These are phyloP conservation scores for Arctium lappa DNA, from an alignment of 129 eudicot genomes.

Conservation along the genomic window DNA sequence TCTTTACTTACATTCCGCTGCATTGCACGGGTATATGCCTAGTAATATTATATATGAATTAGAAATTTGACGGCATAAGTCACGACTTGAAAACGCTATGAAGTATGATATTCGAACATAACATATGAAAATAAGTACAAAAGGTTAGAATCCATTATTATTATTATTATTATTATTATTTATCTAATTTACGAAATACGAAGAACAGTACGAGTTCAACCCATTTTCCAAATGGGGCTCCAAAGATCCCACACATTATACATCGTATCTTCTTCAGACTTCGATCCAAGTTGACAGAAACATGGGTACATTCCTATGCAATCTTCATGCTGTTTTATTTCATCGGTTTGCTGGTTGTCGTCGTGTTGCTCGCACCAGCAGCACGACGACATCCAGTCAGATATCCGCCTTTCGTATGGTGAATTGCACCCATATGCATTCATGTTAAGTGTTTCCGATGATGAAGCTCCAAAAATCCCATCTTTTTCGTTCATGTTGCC, in stretches of 20 bases:
- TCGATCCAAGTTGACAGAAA: constrained; percentile 30
- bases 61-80: too few species aligned
- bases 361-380: constrained; percentile 15
- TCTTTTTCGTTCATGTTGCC: constrained; percentile 21
- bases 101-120: neutral
- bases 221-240: constrained; percentile 42
- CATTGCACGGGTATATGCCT: too few species aligned
- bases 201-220: neutral
- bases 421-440: constrained; percentile 26
- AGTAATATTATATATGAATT: too few species aligned
- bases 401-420: constrained; percentile 42
- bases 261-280: constrained; percentile 21
- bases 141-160: neutral
- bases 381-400: constrained; percentile 39
- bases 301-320: constrained; percentile 23
- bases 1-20: too few species aligned
- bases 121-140: neutral
- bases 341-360: neutral
- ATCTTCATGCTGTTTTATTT: constrained; percentile 23
- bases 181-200: neutral
- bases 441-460: constrained; percentile 16
- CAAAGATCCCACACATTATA: constrained; percentile 48
- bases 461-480: constrained; percentile 20
- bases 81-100: too few species aligned
- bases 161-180: constrained; percentile 7